These are phyloP conservation scores for Citrus mangshanensis DNA, from an alignment of 345 rosid species.

Conservation along the genomic window DNA sequence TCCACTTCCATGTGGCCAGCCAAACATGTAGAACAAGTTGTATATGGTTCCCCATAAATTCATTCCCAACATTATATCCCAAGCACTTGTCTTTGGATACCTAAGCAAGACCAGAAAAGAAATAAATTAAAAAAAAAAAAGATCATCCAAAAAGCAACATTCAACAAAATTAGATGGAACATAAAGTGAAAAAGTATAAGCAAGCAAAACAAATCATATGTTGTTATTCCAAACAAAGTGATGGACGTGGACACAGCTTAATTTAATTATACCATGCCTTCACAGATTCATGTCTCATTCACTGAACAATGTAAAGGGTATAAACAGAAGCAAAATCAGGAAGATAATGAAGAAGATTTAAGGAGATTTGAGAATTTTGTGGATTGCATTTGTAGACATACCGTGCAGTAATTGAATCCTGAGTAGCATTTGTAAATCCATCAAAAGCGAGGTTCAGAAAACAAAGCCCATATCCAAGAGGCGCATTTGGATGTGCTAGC, in stretches of 20 bases:
- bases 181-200: background rate
- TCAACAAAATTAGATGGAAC: background rate
- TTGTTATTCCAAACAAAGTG: background rate
- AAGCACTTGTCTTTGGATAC: slow-evolving; percentile 83
- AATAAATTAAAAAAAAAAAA: background rate
- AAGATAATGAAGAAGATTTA: background rate
- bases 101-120: slow-evolving; percentile 25
- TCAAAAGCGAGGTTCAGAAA: slow-evolving; percentile 93
- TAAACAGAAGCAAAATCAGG: background rate
- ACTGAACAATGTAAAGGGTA: background rate
- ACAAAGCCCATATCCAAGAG: slow-evolving; percentile 91
- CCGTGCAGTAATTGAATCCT: slow-evolving; percentile 89
- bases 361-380: background rate
- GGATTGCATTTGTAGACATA: slow-evolving; percentile 11
- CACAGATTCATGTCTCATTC: background rate
- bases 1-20: slow-evolving; percentile 72
- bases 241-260: background rate
- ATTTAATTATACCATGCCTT: background rate
- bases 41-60: slow-evolving; percentile 92
- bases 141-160: background rate
- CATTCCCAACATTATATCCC: slow-evolving; percentile 98
- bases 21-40: slow-evolving; percentile 90
- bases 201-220: background rate
- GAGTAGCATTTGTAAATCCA: slow-evolving; percentile 98
- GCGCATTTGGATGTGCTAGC: slow-evolving; percentile 94